phyloP scores from a whole-genome alignment of 148 eudicot genomes.

The Vaccinium vitisidaea region DNA sequence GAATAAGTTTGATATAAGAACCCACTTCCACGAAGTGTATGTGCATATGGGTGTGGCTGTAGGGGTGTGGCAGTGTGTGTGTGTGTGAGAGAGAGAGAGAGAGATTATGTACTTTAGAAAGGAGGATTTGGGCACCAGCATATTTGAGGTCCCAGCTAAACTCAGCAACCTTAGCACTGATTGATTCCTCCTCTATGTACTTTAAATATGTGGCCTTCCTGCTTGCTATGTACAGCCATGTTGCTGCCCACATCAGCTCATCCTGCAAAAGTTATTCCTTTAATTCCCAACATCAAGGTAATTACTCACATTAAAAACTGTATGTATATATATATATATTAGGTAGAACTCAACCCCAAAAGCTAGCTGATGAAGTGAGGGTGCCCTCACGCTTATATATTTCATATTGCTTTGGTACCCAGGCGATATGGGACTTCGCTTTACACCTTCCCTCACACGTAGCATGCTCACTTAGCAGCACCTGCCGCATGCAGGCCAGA shows the following conservation, averaged over 20 bases:
- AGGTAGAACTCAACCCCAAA: no score
- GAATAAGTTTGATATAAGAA: neutral
- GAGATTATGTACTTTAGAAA: slow-evolving; percentile 49
- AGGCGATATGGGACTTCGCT: no score
- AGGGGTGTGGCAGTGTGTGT: neutral
- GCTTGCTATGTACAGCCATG: slow-evolving; percentile 79
- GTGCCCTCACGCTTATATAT: no score
- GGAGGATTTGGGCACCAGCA: slow-evolving; percentile 75
- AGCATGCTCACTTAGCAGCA: no score
- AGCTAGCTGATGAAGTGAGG: no score
- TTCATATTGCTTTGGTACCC: no score
- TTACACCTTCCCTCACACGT: no score
- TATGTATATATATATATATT: no score
- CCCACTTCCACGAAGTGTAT: neutral
- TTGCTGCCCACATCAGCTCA: slow-evolving; percentile 90
- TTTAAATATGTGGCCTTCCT: slow-evolving; percentile 37
- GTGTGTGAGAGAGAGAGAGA: neutral
- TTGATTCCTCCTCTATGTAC: slow-evolving; percentile 55
- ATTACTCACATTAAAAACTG: no score
- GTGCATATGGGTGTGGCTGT: no score
- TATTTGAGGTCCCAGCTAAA: slow-evolving; percentile 94
- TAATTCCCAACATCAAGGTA: neutral
- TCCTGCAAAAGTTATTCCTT: slow-evolving; percentile 41
- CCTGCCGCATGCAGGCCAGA: no score
- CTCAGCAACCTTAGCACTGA: slow-evolving; percentile 51